Evolutionary conservation across 2,329 filamentous ascomycete genomes (phyloP), one percentile per base, ranked within the genome.

Genomic region (Periconia sp.): DNA sequence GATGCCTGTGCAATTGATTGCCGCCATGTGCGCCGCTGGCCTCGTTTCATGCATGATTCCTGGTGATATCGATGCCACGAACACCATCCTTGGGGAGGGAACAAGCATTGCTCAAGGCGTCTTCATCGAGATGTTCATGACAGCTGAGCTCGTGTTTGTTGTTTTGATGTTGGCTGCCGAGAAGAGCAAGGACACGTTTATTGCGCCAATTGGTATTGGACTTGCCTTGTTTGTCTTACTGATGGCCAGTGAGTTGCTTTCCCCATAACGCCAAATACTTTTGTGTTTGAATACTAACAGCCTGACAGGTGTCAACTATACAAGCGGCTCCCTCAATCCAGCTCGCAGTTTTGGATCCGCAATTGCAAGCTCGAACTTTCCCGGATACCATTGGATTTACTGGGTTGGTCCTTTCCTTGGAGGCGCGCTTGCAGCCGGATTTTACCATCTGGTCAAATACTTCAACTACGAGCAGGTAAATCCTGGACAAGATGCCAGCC

Each of bases 191-290:
- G 61, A 59, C 19, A 69, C 14, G 57, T 74, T 19, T 61, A 73
- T 17, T 67, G 90, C 91, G 74, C 88, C 88, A 0, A 75, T 91
- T 14, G 87, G 85, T 11, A 89, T 92, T 61, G 89, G 89, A 1
- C 71, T 89, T 11, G 79, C 87, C 0, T 80, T 91, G 53, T 91
- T 91, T 70, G 79, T 90, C 47, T 74, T 76, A 0, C 76, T 83
- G 55, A 62, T 84, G 40, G 73, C 74, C 30, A 78, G 79, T 71
- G 61, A 0, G 68, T 66, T 17, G 53, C 27, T 14, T 30, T n/a
- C 15, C 27, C 5, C 18, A 2, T 66, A 2, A 60, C 65, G 14
- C 23, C 2, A 46, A 31, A 33, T 0, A 63, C 61, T 0, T 52
- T 66, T 0, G 64, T 61, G 5, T 64, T 37, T 63, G 60, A 2